These are phyloP conservation scores for Theileria annulata DNA, from an alignment of 169 alveolate species.

Conservation along the genomic window DNA sequence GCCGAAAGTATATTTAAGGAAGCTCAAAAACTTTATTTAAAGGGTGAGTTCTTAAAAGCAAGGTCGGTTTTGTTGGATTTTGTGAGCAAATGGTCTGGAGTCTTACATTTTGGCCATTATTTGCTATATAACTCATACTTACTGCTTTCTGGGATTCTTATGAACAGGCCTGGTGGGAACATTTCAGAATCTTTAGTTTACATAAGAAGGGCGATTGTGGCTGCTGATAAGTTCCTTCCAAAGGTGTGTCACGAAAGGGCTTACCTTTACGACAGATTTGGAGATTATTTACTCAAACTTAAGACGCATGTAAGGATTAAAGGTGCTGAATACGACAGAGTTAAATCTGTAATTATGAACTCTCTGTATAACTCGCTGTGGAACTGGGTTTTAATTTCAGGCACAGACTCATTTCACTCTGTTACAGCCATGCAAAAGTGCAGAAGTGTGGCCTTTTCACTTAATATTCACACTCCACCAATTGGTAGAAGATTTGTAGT, in stretches of 20 bases:
- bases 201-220: conserved; percentile 75
- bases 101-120: conserved; percentile 84
- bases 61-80: conserved; percentile 68
- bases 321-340: conserved; percentile 35
- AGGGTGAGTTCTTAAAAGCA: conserved; percentile 75
- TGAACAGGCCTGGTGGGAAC: conserved; percentile 72
- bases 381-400: conserved; percentile 77
- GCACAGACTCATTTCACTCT: conserved; percentile 66
- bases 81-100: conserved; percentile 70
- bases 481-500: conserved; percentile 45
- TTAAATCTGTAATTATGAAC: conserved; percentile 58
- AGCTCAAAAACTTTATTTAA: conserved; percentile 68
- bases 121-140: conserved; percentile 79
- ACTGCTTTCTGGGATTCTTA: conserved; percentile 81
- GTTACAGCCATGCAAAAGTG: conserved; percentile 65
- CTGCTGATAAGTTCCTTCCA: conserved; percentile 85
- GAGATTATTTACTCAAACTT: conserved; percentile 75
- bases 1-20: conserved; percentile 53
- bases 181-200: conserved; percentile 65
- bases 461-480: conserved; percentile 71
- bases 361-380: conserved; percentile 72
- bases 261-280: conserved; percentile 76
- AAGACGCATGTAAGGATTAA: conserved; percentile 43
- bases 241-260: conserved; percentile 81
- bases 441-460: conserved; percentile 67